Evolutionary conservation across 768 basidiomycete species (phyloP), one percentile per base, ranked within the genome.

Genomic region (Leccinum longicurvipes): DNA sequence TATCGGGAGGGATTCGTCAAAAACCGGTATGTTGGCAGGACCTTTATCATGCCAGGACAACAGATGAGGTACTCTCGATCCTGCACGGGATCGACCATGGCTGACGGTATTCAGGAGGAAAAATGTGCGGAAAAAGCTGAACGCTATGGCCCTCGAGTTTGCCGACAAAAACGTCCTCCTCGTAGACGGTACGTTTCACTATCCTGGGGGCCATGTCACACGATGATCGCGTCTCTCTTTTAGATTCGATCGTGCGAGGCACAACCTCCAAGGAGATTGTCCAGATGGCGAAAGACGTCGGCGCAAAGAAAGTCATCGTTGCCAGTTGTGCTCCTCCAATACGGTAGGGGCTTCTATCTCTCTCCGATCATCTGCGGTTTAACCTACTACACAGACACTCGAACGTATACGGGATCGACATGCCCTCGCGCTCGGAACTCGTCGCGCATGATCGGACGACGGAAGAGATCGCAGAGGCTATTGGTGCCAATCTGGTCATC

Each of bases 11-110:
- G 97, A 1, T 98, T 99, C 71, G 85, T 98, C 63, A 99, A 99
- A 78, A 99, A 99, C 72, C 85, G 97, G 31, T 99, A 99, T 73
- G 93, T 98, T 29, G 97, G 95, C 3, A 78, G 97, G 61, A 99
- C 97, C 0, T 99, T 99, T 71, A 98, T 99, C 74, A 99, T 99
- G 97, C 96, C 97, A 8, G 97, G 96, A 23, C 97, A 99, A 69
- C 89, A 92, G 71, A 89, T 93, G 86, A 84, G 94, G 91, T 84
- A 65, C 39, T 55, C 45, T 11, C 4, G 3, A 14, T n/a, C 39
- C 24, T 23, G 55, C 24, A n/a, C 39, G n/a, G 17, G 11, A 11
- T 51, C 41, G 2, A 25, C 23, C 31, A 14, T 53, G 39, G 44
- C 49, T 60, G 46, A 63, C 28, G 23, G 51, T 50, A 19, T 29